Percentiles rank a stretch among this genome's conserved stretches.
Conservation (phyloP, 2,329 filamentous ascomycete genomes). For the Eutypa lata region DNA sequence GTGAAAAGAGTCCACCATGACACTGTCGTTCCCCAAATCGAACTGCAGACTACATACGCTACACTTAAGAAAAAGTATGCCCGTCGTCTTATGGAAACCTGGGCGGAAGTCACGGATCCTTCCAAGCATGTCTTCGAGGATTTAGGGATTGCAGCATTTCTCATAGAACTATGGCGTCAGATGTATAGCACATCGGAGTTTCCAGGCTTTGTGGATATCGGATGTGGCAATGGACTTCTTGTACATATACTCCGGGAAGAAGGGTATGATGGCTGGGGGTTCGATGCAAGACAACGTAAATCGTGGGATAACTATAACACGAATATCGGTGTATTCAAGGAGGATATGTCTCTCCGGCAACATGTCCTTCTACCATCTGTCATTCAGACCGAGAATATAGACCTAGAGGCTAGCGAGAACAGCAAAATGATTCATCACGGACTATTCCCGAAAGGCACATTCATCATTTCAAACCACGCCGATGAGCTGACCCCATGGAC, state of each 20-base stretch:
- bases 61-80: conserved; percentile 79
- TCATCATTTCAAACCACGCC: conserved; percentile 95
- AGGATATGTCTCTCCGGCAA: conserved; percentile 36
- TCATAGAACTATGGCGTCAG: conserved; percentile 85
- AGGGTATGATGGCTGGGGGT: conserved; percentile 83
- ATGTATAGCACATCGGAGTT: conserved; percentile 69
- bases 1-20: conserved; percentile 84
- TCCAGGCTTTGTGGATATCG: conserved; percentile 92
- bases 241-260: conserved; percentile 79
- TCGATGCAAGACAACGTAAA: conserved; percentile 82
- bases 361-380: conserved; percentile 49
- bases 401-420: conserved; percentile 9
- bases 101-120: conserved; percentile 86
- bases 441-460: conserved; percentile 69
- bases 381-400: conserved; percentile 22
- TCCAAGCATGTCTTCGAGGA: conserved; percentile 95
- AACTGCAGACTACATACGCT: conserved; percentile 79
- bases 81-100: conserved; percentile 63
- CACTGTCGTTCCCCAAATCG: conserved; percentile 69
- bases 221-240: conserved; percentile 90
- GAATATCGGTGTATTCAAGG: conserved; percentile 10
- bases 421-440: conserved; percentile 51
- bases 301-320: conserved; percentile 74
- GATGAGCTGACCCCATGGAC: conserved; percentile 97
- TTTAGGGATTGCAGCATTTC: conserved; percentile 82